Percentiles rank a stretch among this genome's conserved stretches.
These are phyloP conservation scores for Isabelozyma pseudorhagii DNA, from an alignment of 805 yeast genomes.

Conservation along the genomic window DNA sequence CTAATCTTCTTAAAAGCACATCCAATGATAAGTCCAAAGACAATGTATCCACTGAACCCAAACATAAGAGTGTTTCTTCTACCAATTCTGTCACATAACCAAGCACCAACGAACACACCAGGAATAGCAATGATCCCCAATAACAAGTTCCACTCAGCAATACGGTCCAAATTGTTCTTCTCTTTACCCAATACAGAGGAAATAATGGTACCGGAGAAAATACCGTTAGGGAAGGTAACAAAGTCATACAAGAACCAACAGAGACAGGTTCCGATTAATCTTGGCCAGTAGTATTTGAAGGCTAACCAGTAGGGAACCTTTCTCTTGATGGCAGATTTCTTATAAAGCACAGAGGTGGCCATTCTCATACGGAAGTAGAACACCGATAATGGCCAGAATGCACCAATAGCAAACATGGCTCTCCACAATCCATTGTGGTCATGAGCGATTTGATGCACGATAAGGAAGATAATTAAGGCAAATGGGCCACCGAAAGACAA, in stretches of 20 bases:
- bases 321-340: constrained; percentile 58
- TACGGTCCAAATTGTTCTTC: constrained; percentile 43
- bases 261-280: constrained; percentile 66
- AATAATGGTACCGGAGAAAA: constrained; percentile 62
- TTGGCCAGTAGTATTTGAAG: constrained; percentile 63
- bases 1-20: constrained; percentile 55
- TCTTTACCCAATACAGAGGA: constrained; percentile 40
- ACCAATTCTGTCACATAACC: constrained; percentile 60
- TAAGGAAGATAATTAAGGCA: constrained; percentile 62
- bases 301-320: constrained; percentile 54
- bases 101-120: constrained; percentile 71
- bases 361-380: constrained; percentile 70
- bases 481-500: constrained; percentile 78
- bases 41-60: constrained; percentile 69
- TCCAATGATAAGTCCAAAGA: constrained; percentile 71
- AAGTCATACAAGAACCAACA: constrained; percentile 83
- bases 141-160: constrained; percentile 73
- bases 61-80: constrained; percentile 67
- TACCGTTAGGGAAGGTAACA: constrained; percentile 76
- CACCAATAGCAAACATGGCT: constrained; percentile 62
- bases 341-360: constrained; percentile 64
- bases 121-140: constrained; percentile 67
- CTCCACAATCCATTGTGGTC: constrained; percentile 61
- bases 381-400: constrained; percentile 66
- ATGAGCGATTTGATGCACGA: constrained; percentile 59